A percentile compares a stretch with the other conserved stretches of the same genome.
phyloP scores from a whole-genome alignment of 768 basidiomycete species.

The Hortiboletus campestris region DNA sequence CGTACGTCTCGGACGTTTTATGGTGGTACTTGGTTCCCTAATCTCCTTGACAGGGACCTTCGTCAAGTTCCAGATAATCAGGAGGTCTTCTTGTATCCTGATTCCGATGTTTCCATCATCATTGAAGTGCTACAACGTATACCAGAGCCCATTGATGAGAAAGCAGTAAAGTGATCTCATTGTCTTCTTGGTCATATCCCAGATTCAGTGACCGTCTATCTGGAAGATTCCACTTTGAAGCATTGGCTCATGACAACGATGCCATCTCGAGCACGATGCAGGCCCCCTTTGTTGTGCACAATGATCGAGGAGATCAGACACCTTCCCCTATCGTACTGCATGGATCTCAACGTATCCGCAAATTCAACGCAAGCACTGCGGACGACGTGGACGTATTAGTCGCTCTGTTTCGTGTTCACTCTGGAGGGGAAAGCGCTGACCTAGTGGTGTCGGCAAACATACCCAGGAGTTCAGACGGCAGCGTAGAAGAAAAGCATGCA shows the following conservation, averaged over 20 bases:
- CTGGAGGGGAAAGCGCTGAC: conserved; percentile 60
- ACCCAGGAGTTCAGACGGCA: conserved; percentile 45
- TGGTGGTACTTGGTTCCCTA: background rate
- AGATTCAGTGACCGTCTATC: conserved; percentile 2
- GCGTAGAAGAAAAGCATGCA: conserved; percentile 35
- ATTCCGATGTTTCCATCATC: conserved; percentile 71
- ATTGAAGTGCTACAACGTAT: conserved; percentile 84
- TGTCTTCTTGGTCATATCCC: conserved; percentile 1
- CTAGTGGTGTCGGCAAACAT: conserved; percentile 84
- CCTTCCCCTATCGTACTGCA: conserved; percentile 59
- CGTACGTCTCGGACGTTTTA: conserved; percentile 53
- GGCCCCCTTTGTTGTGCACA: conserved; percentile 37
- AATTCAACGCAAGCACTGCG: conserved; percentile 61
- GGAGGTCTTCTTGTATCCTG: conserved; percentile 81
- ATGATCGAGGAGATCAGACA: conserved; percentile 47
- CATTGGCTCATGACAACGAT: conserved; percentile 88
- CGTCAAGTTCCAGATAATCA: conserved; percentile 94
- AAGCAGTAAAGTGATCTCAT: conserved; percentile 65
- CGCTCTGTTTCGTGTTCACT: conserved; percentile 75
- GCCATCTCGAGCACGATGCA: conserved; percentile 53
- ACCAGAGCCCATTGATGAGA: conserved; percentile 46
- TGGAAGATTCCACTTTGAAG: conserved; percentile 84
- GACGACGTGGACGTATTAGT: conserved; percentile 78
- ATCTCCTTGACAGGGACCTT: conserved; percentile 40
- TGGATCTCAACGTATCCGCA: conserved; percentile 71